Base-by-base conservation (phyloP, 345 rosid species). In the Brassica cretica region DNA sequence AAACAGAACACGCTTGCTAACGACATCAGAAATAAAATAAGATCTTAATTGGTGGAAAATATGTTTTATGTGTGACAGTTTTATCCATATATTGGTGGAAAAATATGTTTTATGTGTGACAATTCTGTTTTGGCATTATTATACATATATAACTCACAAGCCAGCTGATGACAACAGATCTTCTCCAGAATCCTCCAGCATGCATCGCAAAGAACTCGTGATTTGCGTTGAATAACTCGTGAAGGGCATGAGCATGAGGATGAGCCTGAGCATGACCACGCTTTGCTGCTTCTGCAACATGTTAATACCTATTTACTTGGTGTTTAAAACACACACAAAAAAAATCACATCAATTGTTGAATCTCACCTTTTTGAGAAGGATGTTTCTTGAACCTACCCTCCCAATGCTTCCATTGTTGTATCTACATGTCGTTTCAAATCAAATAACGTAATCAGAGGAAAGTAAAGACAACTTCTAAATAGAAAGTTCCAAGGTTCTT, bases 351-450 rank as follows among this genome's bases (percentile, higher is more conserved):
- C 10, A 78, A 32, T 15, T 65, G 35, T 53, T 53, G 9, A 69
- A 24, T 49, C 68, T 74, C 24, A 80, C 83, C 83, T 27, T 75
- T 80, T 64, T 21, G 72, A 75, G 83, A 80, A 8, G 80, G 68
- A 39, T 15, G 68, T 32, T 75, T 80, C 76, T 75, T 80, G 76
- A 80, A 56, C 72, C 72, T 75, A 0, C 82, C 76, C 73, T 94
- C 97, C 98, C 98, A 94, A 0, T 30, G 60, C 82, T 87, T 89
- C 98, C 98, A 94, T 78, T 86, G 88, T 53, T 87, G 80, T 73
- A 94, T 88, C 98, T 94, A 65, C 72, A 77, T 2, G 56, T 21
- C 8, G 1, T 21, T 64, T 37, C 69, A 73, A 60, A 58, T 41
- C 73, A 44, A 10, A 64, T 53, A 15, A 16, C 66, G 9, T 19